These are phyloP conservation scores for Oropetium thomaeum DNA, from an alignment of 176 grass and related monocot genomes.

Conservation along the genomic window DNA sequence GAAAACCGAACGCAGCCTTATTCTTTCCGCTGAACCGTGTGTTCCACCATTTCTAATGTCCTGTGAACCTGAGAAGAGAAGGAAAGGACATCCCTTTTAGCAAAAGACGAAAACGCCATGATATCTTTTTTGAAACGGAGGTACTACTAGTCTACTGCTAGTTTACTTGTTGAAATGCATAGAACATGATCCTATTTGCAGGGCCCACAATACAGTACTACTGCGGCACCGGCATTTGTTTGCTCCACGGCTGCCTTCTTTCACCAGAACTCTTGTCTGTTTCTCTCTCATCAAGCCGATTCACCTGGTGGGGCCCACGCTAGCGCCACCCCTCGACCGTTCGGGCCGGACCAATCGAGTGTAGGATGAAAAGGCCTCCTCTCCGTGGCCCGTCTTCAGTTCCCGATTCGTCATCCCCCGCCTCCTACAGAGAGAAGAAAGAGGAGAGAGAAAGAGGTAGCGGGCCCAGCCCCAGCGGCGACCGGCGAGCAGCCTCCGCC, in stretches of 20 bases:
- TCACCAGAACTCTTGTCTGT: not conserved
- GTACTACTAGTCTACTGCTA: too few species aligned
- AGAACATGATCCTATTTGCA: too few species aligned
- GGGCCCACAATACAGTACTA: too few species aligned
- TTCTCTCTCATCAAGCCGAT: not conserved
- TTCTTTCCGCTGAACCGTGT: too few species aligned
- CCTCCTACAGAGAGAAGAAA: not conserved
- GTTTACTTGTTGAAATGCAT: too few species aligned
- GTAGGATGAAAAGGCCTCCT: not conserved
- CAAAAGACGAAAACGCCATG: too few species aligned
- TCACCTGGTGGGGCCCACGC: not conserved
- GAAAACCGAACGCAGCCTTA: too few species aligned
- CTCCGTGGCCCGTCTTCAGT: too few species aligned
- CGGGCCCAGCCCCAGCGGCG: not conserved
- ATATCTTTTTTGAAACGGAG: too few species aligned
- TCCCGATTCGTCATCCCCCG: not conserved
- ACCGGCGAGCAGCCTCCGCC: not conserved
- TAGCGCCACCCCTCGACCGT: not conserved
- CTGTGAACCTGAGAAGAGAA: too few species aligned
- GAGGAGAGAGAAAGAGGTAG: not conserved
- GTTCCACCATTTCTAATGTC: too few species aligned
- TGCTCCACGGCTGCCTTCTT: not conserved
- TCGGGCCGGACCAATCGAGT: constrained; percentile 7
- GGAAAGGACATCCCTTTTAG: too few species aligned
- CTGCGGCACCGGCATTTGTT: not conserved